These are phyloP conservation scores for Naegleria lovaniensis DNA, from an alignment of 208 protist genomes.

Conservation along the genomic window DNA sequence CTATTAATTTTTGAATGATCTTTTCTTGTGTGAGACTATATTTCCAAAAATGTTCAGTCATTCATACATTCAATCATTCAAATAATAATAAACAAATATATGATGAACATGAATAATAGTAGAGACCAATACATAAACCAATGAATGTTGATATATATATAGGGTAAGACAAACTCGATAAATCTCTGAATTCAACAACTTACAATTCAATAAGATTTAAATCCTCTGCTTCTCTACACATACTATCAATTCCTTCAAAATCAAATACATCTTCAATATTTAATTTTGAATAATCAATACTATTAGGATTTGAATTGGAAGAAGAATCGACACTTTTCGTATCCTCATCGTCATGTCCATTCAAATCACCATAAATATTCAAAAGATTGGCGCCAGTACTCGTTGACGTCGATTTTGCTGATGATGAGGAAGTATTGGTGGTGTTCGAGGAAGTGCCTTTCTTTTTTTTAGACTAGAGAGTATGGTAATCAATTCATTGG, in stretches of 20 bases:
- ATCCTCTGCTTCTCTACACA: neutral
- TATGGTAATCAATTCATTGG: no score
- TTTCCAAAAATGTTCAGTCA: no score
- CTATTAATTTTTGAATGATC: neutral
- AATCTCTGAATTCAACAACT: no score
- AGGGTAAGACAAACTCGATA: no score
- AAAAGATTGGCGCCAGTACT: neutral
- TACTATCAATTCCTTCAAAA: neutral
- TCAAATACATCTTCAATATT: conserved; percentile 7
- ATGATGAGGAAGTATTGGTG: neutral
- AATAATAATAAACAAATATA: no score
- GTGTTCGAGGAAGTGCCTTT: neutral
- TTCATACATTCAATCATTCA: no score
- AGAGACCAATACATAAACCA: no score
- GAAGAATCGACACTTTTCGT: neutral
- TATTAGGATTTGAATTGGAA: neutral
- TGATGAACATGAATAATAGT: no score
- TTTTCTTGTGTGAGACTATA: neutral
- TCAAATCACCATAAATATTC: neutral
- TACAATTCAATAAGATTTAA: conserved; percentile 14
- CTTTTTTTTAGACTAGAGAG: no score
- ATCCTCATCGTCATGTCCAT: neutral
- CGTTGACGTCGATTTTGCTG: neutral
- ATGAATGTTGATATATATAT: no score
- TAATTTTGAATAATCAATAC: neutral